Evolutionary conservation across 345 rosid species (phyloP).

Genomic region (Pistacia vera): DNA sequence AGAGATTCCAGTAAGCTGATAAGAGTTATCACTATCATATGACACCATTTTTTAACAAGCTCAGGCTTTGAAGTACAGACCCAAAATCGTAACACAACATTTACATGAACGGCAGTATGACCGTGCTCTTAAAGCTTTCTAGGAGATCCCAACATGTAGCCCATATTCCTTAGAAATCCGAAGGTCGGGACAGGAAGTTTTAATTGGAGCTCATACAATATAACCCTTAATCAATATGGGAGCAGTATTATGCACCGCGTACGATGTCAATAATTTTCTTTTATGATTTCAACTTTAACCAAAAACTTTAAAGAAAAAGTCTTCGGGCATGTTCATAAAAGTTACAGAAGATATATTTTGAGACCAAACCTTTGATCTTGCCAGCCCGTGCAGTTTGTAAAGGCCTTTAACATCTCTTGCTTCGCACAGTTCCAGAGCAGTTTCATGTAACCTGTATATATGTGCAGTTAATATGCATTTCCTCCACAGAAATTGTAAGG

Average conservation of each 20-base stretch:
- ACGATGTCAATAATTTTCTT: background rate
- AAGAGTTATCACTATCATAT: background rate
- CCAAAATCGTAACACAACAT: background rate
- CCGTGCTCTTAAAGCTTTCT: background rate
- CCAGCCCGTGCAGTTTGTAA: conserved; percentile 92
- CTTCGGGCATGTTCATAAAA: background rate
- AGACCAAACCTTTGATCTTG: conserved; percentile 72
- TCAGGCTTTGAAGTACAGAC: background rate
- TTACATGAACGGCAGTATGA: background rate
- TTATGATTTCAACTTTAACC: conserved; percentile 1
- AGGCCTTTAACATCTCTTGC: conserved; percentile 89
- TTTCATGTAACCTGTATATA: conserved; percentile 80
- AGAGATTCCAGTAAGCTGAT: background rate
- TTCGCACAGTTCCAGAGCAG: conserved; percentile 76
- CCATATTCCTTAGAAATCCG: background rate
- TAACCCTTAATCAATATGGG: background rate
- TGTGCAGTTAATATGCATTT: conserved; percentile 3
- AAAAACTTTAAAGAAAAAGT: conserved; percentile 2
- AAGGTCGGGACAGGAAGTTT: background rate
- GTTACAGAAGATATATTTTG: background rate
- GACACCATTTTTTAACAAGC: background rate
- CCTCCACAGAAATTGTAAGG: background rate
- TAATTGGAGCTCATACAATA: no score
- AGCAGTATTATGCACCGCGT: background rate
- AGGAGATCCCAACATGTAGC: background rate